Evolutionary conservation across 306 rosid species (phyloP).

Genomic region (Rubus parviflorus): DNA sequence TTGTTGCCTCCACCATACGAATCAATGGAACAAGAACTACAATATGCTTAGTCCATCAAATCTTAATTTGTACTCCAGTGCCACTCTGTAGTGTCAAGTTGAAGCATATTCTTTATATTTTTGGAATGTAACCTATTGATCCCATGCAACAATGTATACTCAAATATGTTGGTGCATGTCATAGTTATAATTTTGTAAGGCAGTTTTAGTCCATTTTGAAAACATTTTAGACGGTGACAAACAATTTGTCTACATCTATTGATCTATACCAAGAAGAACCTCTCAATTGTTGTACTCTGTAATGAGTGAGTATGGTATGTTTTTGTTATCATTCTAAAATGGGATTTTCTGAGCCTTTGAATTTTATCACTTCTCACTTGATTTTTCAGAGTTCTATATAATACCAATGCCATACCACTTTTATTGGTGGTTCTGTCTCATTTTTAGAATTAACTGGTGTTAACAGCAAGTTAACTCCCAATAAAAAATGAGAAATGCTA

Average conservation of each 20-base stretch:
- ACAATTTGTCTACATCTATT: neutral
- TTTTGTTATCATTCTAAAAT: neutral
- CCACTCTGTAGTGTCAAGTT: neutral
- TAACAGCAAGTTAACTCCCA: no score
- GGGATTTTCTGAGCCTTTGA: neutral
- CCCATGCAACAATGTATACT: neutral
- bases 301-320: neutral
- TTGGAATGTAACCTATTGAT: conserved; percentile 4
- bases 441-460: no score
- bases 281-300: neutral
- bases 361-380: neutral
- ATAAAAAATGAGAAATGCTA: no score
- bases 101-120: neutral
- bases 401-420: no score
- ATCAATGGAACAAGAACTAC: conserved; percentile 38
- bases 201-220: neutral
- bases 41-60: conserved; percentile 47
- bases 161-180: neutral
- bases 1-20: conserved; percentile 67
- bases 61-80: neutral
- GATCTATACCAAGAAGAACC: neutral
- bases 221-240: neutral
- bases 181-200: neutral
- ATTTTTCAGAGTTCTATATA: no score
- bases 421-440: no score